A percentile compares a stretch with the other conserved stretches of the same genome.
These are phyloP conservation scores for Heracleum sosnowskyi DNA, from an alignment of 129 eudicot species.

Conservation along the genomic window DNA sequence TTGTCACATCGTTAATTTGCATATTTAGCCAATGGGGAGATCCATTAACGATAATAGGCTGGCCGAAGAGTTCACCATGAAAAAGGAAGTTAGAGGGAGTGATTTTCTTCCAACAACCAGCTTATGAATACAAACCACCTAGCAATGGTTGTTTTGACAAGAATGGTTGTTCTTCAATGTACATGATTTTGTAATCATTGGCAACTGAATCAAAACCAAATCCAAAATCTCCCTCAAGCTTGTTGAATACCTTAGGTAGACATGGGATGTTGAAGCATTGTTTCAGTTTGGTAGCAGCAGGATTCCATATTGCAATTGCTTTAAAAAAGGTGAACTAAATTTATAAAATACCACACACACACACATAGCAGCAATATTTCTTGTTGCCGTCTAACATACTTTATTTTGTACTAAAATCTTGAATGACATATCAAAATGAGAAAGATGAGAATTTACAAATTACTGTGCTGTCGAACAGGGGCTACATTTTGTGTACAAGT, in stretches of 20 bases:
- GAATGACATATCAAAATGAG: not conserved
- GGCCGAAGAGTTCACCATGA: not conserved
- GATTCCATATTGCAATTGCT: not conserved
- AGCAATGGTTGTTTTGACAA: not conserved
- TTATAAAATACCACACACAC: too few relatives aligned
- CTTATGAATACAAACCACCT: not conserved
- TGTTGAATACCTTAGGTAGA: too few relatives aligned
- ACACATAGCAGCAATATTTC: too few relatives aligned
- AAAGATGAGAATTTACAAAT: slow-evolving; percentile 10
- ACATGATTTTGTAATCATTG: not conserved
- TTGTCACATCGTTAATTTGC: not conserved
- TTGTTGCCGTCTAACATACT: not conserved
- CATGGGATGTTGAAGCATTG: too few relatives aligned
- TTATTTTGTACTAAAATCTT: not conserved
- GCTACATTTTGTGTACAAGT: not conserved
- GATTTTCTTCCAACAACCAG: not conserved
- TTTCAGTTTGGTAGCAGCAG: not conserved
- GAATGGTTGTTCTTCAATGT: not conserved
- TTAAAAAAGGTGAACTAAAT: too few relatives aligned
- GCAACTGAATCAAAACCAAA: not conserved
- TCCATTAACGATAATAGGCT: not conserved
- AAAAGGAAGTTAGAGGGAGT: not conserved
- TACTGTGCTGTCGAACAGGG: not conserved
- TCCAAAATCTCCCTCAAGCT: not conserved
- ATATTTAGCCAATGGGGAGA: not conserved